Evolutionary conservation across 2,329 filamentous ascomycete genomes (phyloP).

Genomic region (Aspergillus piperis): DNA sequence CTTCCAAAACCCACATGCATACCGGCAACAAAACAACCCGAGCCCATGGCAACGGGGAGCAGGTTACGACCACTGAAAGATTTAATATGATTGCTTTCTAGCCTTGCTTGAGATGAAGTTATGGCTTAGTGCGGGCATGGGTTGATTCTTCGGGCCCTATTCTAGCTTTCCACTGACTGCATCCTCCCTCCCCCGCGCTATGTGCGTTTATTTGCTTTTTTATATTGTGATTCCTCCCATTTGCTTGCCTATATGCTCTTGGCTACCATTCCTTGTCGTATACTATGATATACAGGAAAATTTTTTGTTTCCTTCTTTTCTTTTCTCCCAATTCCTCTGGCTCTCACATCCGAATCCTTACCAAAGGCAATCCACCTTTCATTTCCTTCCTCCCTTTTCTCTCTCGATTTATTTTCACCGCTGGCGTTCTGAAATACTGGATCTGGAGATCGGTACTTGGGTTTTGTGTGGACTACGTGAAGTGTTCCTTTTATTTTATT

Average conservation of each 20-base stretch:
- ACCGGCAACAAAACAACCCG: slow-evolving; percentile 54
- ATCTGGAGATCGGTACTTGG: slow-evolving; percentile 35
- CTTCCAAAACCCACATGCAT: slow-evolving; percentile 37
- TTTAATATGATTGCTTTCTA: slow-evolving; percentile 25
- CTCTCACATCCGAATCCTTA: slow-evolving; percentile 20
- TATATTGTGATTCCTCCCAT: slow-evolving; percentile 11
- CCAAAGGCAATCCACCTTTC: slow-evolving; percentile 16
- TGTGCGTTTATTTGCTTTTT: slow-evolving; percentile 5
- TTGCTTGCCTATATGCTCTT: slow-evolving; percentile 17
- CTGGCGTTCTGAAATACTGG: slow-evolving; percentile 40
- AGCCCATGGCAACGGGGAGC: slow-evolving; percentile 68
- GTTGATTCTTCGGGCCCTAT: slow-evolving; percentile 24
- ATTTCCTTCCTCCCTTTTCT: slow-evolving; percentile 16
- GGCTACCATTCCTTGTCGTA: slow-evolving; percentile 18
- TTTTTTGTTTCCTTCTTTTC: slow-evolving; percentile 13
- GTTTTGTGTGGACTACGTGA: slow-evolving; percentile 21
- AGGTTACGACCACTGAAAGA: slow-evolving; percentile 60
- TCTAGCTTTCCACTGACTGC: slow-evolving; percentile 24
- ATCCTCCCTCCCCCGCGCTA: slow-evolving; percentile 16
- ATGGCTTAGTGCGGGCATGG: slow-evolving; percentile 38
- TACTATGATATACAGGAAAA: slow-evolving; percentile 28
- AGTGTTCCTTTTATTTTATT: neutral
- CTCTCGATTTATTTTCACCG: slow-evolving; percentile 20
- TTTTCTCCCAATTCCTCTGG: slow-evolving; percentile 7
- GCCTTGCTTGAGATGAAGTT: slow-evolving; percentile 41